phyloP scores from a whole-genome alignment of 768 basidiomycete genomes.

The Leccinellum luteum region DNA sequence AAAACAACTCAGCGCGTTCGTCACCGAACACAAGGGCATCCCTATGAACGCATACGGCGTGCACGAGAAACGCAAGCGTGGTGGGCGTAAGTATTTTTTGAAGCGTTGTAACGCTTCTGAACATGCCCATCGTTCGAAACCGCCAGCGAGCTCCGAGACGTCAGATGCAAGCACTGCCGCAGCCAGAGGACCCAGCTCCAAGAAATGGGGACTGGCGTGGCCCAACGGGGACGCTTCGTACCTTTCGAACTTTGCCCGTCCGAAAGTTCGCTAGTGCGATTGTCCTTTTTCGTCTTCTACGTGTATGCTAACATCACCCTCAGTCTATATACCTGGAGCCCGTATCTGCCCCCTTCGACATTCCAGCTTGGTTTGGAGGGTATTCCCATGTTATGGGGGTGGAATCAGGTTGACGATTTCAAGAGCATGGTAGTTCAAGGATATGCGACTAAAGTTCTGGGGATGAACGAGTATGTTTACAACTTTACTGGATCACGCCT shows the following conservation, averaged over 20 bases:
- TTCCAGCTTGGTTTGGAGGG: conserved; percentile 48
- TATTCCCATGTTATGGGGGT: conserved; percentile 75
- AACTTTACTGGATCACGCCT: neutral
- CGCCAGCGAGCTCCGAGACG: neutral
- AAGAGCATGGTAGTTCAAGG: conserved; percentile 43
- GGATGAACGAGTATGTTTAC: conserved; percentile 72
- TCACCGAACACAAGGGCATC: neutral
- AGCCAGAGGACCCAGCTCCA: neutral
- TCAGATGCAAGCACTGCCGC: neutral
- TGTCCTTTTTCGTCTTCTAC: neutral
- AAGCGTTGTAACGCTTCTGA: conserved; percentile 19
- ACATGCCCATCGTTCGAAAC: conserved; percentile 4
- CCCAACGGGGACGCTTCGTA: conserved; percentile 50
- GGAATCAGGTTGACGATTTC: conserved; percentile 49
- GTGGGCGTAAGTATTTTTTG: conserved; percentile 9
- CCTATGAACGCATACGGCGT: neutral
- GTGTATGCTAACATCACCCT: neutral
- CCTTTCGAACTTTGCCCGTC: conserved; percentile 49
- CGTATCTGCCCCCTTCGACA: conserved; percentile 42
- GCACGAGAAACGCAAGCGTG: conserved; percentile 17
- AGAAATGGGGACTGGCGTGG: conserved; percentile 71
- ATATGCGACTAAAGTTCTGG: conserved; percentile 57
- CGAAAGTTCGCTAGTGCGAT: conserved; percentile 44
- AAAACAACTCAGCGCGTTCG: conserved; percentile 1
- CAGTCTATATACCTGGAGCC: conserved; percentile 70